These are phyloP conservation scores for Linnemannia zychae DNA, from an alignment of 192 early-diverging fungal genomes.

Conservation along the genomic window DNA sequence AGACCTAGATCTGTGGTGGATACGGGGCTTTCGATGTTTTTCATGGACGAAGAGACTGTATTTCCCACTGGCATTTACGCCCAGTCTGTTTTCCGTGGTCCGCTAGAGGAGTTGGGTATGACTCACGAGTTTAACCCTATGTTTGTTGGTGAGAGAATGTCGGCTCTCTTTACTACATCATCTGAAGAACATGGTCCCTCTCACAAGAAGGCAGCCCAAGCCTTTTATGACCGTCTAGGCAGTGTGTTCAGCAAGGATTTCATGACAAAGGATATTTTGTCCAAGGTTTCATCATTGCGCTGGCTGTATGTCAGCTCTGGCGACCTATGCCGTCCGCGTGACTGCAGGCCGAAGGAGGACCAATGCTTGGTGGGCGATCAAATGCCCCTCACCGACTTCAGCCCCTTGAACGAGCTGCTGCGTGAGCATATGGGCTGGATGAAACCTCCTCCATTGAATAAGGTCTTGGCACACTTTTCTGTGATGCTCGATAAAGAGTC, in stretches of 20 bases:
- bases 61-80: background rate
- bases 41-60: background rate
- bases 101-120: background rate
- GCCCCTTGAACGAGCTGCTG: background rate
- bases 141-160: conserved; percentile 1
- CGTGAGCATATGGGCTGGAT: conserved; percentile 16
- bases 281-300: background rate
- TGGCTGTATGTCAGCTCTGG: background rate
- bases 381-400: background rate
- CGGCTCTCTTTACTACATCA: background rate
- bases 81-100: background rate
- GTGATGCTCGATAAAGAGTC: background rate
- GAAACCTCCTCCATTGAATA: conserved; percentile 12
- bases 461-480: conserved; percentile 15
- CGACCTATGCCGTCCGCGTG: background rate
- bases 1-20: background rate
- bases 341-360: background rate
- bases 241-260: background rate
- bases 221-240: background rate
- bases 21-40: background rate
- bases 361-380: background rate
- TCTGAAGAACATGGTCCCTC: background rate
- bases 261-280: background rate
- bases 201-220: background rate
- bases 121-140: background rate